phyloP scores from a whole-genome alignment of 1,284 basidiomycete genomes.

The Leccinum fuscescens region DNA sequence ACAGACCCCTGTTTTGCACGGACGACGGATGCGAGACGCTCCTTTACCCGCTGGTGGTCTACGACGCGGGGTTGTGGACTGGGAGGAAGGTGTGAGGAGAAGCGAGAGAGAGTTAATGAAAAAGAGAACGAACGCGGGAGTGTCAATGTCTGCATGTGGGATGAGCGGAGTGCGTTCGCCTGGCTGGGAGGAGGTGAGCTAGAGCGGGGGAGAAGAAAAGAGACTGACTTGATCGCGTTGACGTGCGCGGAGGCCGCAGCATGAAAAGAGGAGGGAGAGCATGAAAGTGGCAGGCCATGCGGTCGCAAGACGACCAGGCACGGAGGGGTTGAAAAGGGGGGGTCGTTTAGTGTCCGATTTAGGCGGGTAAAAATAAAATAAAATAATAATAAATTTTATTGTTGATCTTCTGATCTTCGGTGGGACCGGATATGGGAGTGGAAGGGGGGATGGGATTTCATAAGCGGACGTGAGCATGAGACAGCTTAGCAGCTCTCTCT shows the following conservation, averaged over 20 bases:
- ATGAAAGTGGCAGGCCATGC: conserved; percentile 18
- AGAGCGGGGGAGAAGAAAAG: rapidly evolving
- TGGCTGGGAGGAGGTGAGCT: conserved; percentile 15
- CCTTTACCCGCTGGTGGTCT: conserved; percentile 53
- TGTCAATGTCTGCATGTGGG: conserved; percentile 25
- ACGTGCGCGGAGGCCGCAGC: conserved; percentile 27
- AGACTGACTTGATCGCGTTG: conserved; percentile 19
- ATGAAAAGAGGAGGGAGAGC: conserved; percentile 29
- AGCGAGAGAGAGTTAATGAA: not conserved
- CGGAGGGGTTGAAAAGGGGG: conserved; percentile 23
- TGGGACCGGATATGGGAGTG: conserved; percentile 28
- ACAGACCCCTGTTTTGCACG: conserved; percentile 62
- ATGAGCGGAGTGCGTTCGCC: conserved; percentile 32
- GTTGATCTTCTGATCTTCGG: conserved; percentile 37
- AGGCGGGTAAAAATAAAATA: conserved; percentile 18
- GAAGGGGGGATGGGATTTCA: conserved; percentile 29
- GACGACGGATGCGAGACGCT: conserved; percentile 57
- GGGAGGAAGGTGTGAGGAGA: conserved; percentile 3
- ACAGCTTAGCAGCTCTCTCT: conserved; percentile 18
- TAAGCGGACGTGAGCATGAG: conserved; percentile 38
- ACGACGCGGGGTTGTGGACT: conserved; percentile 36
- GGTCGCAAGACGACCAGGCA: conserved; percentile 31
- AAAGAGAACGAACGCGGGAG: conserved; percentile 22
- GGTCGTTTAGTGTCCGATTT: conserved; percentile 26
- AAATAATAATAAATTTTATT: conserved; percentile 3